These are phyloP conservation scores for Fomitopsis schrenkii DNA, from an alignment of 1,284 basidiomycete species.

Conservation along the genomic window DNA sequence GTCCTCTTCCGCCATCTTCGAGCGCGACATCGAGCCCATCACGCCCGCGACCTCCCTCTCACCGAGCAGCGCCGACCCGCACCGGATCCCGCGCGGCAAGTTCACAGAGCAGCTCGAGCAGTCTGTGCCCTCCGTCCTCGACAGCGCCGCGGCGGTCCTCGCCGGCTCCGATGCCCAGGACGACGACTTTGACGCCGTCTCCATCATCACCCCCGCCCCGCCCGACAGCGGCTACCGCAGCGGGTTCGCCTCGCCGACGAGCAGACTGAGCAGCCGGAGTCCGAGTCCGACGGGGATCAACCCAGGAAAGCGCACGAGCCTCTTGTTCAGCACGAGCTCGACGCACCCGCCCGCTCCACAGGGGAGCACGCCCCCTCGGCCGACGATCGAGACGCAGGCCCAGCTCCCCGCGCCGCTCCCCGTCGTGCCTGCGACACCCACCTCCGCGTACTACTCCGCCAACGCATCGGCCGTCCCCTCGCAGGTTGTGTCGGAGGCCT, in stretches of 20 bases:
- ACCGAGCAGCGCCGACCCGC: constrained; percentile 51
- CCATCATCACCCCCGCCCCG: constrained; percentile 53
- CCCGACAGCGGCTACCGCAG: constrained; percentile 35
- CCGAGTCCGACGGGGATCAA: constrained; percentile 40
- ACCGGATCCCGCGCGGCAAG: constrained; percentile 67
- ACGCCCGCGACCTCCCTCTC: constrained; percentile 42
- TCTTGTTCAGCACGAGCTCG: constrained; percentile 27
- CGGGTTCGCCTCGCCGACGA: constrained; percentile 62
- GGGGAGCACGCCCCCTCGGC: constrained; percentile 20
- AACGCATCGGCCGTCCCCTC: constrained; percentile 16
- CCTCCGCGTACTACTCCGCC: constrained; percentile 45
- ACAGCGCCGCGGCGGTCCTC: constrained; percentile 66
- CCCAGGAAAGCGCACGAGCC: constrained; percentile 25
- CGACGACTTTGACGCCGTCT: constrained; percentile 46
- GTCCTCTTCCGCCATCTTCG: constrained; percentile 77
- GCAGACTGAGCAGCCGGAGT: constrained; percentile 59
- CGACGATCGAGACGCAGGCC: constrained; percentile 16
- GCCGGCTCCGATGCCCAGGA: constrained; percentile 37
- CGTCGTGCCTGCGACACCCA: constrained; percentile 38
- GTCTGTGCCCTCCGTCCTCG: constrained; percentile 71
- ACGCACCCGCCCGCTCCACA: constrained; percentile 16
- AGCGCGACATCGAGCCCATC: constrained; percentile 75
- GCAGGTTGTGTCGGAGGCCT: constrained; percentile 25
- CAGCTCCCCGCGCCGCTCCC: constrained; percentile 15
- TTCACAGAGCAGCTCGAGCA: constrained; percentile 68